Evolutionary conservation across 2,329 filamentous ascomycete species (phyloP), one percentile per base, ranked within the genome.

Genomic region (Fusarium fujikuroi): DNA sequence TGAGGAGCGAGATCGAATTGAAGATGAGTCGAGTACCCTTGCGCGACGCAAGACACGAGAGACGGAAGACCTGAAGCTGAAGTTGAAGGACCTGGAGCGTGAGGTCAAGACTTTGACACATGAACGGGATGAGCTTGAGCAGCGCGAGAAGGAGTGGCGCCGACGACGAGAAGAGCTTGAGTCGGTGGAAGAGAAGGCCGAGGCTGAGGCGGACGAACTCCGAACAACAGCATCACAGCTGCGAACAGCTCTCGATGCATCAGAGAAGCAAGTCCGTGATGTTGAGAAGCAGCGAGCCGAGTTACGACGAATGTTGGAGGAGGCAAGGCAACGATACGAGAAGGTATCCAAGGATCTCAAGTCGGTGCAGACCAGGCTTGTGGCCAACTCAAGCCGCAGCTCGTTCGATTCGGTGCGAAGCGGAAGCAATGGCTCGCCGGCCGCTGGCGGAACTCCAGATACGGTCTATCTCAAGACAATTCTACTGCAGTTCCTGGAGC

Each of bases 1-100:
- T n/a, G 95, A 98, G 80, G 96, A 99, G 81, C 90, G 96, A 23
- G 96, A 99, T 80, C 91, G 94, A 5, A 92, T 95, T 5, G 95
- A 99, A 82, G 95, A 98, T 71, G 95, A 98, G 83, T 91, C 94
- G 6, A 94, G 91, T 77, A 92, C 91, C 0, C 87, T 93, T 54
- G 93, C 92, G 18, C 89, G 95, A 59, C 89, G 93, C 47, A 91
- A 92, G 69, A 90, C 93, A 11, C 88, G 95, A 53, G 96, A 98
- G 84, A 87, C 94, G 7, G 96, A 98, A 80, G 95, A 98, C 75
- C 85, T 97, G 43, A 94, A 92, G 81, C 87, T 87, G 57, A 93
- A 91, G 81, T 87, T 95, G 16, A 90, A 94, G 11, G 95, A 98
- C 71, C 89, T 94, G 2, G 95, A 98, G 83, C 90, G 92, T 16